Conservation (phyloP, 2,329 filamentous ascomycete genomes). For the Pseudogymnoascus sp. region DNA sequence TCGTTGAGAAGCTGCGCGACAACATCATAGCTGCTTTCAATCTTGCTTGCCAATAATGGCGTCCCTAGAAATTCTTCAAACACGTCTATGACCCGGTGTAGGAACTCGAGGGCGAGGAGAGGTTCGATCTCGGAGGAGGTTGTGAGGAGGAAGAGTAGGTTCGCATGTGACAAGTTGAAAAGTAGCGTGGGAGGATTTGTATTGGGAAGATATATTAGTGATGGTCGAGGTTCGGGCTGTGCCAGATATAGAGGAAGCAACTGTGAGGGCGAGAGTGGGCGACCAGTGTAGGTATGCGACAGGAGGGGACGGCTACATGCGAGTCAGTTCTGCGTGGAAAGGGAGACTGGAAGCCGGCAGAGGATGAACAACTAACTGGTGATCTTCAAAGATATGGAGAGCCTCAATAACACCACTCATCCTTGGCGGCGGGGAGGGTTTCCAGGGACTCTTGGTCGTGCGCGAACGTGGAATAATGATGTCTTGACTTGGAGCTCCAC, state of each 20-base stretch:
- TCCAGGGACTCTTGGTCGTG: background rate
- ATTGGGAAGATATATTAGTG: conserved; percentile 75
- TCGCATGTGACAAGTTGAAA: conserved; percentile 81
- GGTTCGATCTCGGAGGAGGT: conserved; percentile 83
- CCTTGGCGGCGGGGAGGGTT: conserved; percentile 28
- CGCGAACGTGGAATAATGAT: conserved; percentile 7
- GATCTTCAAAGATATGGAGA: conserved; percentile 93
- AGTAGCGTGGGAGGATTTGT: conserved; percentile 79
- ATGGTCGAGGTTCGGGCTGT: conserved; percentile 72
- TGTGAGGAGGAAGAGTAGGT: conserved; percentile 77
- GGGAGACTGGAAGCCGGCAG: conserved; percentile 10
- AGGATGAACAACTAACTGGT: conserved; percentile 55
- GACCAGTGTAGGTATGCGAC: conserved; percentile 78
- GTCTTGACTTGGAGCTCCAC: conserved; percentile 9
- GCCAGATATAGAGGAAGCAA: conserved; percentile 82
- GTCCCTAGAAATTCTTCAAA: conserved; percentile 91
- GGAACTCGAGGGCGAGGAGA: conserved; percentile 83
- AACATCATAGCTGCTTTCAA: conserved; percentile 87
- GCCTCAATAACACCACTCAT: conserved; percentile 90
- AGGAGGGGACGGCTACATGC: conserved; percentile 67
- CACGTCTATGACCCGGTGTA: conserved; percentile 86
- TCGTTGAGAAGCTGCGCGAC: conserved; percentile 87
- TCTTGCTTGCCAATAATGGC: conserved; percentile 75
- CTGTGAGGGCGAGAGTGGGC: conserved; percentile 66
- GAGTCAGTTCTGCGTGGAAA: conserved; percentile 11